Evolutionary conservation across 2,329 filamentous ascomycete species (phyloP).

Genomic region (Hortaea sp.): DNA sequence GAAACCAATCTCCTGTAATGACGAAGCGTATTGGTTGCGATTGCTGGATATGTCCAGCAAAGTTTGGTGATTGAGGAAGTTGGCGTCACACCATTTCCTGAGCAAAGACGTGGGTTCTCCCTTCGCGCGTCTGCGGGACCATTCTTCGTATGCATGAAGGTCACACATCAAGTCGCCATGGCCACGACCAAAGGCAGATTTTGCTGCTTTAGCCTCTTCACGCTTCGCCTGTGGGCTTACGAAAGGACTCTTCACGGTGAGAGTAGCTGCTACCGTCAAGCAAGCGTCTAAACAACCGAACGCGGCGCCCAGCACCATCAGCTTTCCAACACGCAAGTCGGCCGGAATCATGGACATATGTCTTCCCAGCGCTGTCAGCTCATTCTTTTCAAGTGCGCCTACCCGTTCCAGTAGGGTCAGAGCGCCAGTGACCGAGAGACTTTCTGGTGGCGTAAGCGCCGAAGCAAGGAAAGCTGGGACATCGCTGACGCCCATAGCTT

Average conservation of each 20-base stretch:
- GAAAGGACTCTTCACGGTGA: conserved; percentile 85
- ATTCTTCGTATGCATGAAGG: conserved; percentile 71
- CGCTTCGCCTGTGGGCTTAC: conserved; percentile 72
- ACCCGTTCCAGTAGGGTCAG: conserved; percentile 70
- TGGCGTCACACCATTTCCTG: conserved; percentile 69
- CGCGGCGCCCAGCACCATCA: conserved; percentile 89
- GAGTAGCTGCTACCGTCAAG: conserved; percentile 78
- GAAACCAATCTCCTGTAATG: conserved; percentile 78
- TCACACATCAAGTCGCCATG: conserved; percentile 88
- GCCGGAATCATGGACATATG: conserved; percentile 94
- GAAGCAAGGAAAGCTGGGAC: conserved; percentile 72
- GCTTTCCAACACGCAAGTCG: conserved; percentile 82
- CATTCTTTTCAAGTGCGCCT: conserved; percentile 76
- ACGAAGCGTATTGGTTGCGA: conserved; percentile 71
- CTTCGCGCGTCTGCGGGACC: conserved; percentile 57
- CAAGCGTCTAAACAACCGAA: conserved; percentile 87
- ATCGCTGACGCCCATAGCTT: conserved; percentile 84
- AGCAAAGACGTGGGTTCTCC: conserved; percentile 49
- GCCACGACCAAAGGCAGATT: conserved; percentile 59
- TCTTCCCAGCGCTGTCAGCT: conserved; percentile 79
- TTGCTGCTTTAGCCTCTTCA: conserved; percentile 68
- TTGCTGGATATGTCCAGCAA: conserved; percentile 84
- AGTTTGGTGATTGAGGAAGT: conserved; percentile 75
- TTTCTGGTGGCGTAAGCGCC: conserved; percentile 81
- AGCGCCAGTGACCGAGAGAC: conserved; percentile 75